A percentile compares a stretch with the other conserved stretches of the same genome.
These are phyloP conservation scores for Crithidia brevicula DNA, from an alignment of 208 protist genomes.

Conservation along the genomic window DNA sequence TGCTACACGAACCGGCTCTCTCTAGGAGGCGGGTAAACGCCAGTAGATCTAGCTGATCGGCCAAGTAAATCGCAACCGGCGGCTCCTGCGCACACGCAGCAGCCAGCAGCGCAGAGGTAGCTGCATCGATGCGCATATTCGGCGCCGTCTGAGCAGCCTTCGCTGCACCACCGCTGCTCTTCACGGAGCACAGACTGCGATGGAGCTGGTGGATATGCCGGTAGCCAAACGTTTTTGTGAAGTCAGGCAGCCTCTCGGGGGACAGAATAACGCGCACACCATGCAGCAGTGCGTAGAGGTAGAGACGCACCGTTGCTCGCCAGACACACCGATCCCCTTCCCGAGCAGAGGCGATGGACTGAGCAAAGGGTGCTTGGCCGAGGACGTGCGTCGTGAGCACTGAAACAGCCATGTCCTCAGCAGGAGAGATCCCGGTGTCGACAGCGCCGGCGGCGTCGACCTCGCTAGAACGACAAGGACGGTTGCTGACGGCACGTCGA, in stretches of 20 bases:
- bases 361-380: not conserved
- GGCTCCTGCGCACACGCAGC: slow-evolving; percentile 9
- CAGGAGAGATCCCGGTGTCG: not conserved
- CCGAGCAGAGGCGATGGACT: not conserved
- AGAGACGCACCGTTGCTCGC: slow-evolving; percentile 45
- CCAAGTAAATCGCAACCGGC: slow-evolving; percentile 31
- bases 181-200: slow-evolving; percentile 8
- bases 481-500: not conserved
- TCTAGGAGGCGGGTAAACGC: slow-evolving; percentile 24
- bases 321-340: slow-evolving; percentile 8
- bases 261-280: slow-evolving; percentile 50
- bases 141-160: not conserved
- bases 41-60: slow-evolving; percentile 30
- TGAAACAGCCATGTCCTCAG: slow-evolving; percentile 7
- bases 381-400: slow-evolving; percentile 14
- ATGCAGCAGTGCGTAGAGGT: slow-evolving; percentile 46
- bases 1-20: not conserved
- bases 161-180: not conserved
- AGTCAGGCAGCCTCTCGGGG: slow-evolving; percentile 49
- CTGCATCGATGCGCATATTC: not conserved
- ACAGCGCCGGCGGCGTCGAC: too few relatives aligned
- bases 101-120: not conserved
- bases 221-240: slow-evolving; percentile 51
- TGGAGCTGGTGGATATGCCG: slow-evolving; percentile 25
- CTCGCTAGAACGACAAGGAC: too few relatives aligned